These are phyloP conservation scores for Colletotrichum sp. DNA, from an alignment of 2,329 filamentous ascomycete species.

Conservation along the genomic window DNA sequence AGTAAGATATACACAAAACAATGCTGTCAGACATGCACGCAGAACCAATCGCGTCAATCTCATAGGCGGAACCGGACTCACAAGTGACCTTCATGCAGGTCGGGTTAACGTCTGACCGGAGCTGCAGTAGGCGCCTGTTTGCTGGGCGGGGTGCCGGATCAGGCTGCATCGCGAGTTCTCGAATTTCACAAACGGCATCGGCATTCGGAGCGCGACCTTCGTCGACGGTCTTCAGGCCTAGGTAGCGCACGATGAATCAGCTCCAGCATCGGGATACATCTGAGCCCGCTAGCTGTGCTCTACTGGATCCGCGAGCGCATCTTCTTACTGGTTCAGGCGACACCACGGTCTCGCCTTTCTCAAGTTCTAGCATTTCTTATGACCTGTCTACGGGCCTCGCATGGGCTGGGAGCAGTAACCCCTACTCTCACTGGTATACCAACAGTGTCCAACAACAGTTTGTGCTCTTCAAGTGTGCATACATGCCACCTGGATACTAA, in stretches of 20 bases:
- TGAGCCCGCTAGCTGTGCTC: neutral
- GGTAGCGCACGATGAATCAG: neutral
- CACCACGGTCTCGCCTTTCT: neutral
- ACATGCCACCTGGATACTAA: rapidly evolving
- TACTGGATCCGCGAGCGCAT: neutral
- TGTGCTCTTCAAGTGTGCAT: rapidly evolving
- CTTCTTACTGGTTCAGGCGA: rapidly evolving
- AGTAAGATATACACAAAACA: no score
- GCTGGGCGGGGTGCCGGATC: neutral
- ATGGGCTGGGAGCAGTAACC: rapidly evolving
- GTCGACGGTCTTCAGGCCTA: rapidly evolving
- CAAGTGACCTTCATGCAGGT: neutral
- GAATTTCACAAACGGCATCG: neutral
- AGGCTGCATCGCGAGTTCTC: neutral
- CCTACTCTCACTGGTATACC: neutral
- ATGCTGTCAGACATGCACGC: no score
- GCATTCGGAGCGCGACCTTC: rapidly evolving
- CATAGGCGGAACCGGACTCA: no score
- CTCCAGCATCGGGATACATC: neutral
- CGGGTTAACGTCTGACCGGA: neutral
- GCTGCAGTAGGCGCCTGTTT: rapidly evolving
- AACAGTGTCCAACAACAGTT: neutral
- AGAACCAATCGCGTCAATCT: no score
- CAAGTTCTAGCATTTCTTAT: rapidly evolving
- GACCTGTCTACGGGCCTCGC: rapidly evolving